Conservation (phyloP, 306 rosid species). For the Medicago lupulina region DNA sequence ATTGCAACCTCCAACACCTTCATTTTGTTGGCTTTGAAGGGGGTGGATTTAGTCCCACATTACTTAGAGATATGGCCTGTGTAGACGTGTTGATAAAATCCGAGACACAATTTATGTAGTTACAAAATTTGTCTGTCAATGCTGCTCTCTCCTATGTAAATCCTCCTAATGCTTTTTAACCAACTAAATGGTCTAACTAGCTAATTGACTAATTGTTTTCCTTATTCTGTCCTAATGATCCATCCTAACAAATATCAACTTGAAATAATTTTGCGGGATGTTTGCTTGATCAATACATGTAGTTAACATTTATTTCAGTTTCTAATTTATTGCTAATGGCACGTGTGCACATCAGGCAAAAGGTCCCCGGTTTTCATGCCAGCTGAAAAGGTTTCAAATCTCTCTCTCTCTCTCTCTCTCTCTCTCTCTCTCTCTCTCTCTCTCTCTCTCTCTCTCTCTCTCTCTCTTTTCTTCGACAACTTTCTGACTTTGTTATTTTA, state of each 20-base stretch:
- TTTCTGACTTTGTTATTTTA: slow-evolving; percentile 30
- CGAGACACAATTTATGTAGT: background rate
- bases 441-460: too few species aligned
- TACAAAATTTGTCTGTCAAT: background rate
- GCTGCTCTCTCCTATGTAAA: background rate
- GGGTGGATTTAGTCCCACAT: too few species aligned
- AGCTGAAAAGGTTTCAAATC: slow-evolving; percentile 57
- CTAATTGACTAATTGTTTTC: background rate
- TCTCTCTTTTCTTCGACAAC: too few species aligned
- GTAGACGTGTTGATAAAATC: too few species aligned
- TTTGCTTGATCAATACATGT: slow-evolving; percentile 2
- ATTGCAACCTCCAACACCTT: too few species aligned
- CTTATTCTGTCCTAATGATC: background rate
- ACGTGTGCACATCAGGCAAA: slow-evolving; percentile 57
- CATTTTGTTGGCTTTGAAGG: too few species aligned
- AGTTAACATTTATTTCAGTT: too few species aligned
- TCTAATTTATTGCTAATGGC: slow-evolving; percentile 29
- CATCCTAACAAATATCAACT: background rate
- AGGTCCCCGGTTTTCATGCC: slow-evolving; percentile 46
- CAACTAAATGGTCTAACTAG: background rate
- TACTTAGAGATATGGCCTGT: too few species aligned
- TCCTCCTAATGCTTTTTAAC: slow-evolving; percentile 1
- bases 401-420: background rate
- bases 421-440: too few species aligned
- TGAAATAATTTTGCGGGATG: background rate